Base-by-base conservation (phyloP, 805 yeast genomes). In the Wickerhamiella shivajii region DNA sequence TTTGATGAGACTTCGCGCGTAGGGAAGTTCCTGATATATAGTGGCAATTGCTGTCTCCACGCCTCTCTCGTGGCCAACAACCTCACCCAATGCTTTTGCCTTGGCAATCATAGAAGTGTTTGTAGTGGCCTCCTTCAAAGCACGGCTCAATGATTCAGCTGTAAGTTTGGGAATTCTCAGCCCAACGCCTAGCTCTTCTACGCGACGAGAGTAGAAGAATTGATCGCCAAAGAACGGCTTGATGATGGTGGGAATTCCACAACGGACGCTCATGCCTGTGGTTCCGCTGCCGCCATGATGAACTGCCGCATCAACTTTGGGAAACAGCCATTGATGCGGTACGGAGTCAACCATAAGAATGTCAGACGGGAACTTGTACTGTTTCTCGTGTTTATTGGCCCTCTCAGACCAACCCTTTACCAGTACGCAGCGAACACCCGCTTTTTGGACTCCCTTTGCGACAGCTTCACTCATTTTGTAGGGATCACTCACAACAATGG, bases 251-350 rank as follows among this genome's bases (percentile, higher is more conserved):
- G 97, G 96, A 20, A 78, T 53, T 0, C 97, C 97, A 10, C 79
- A 77, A 40, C 85, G 62, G 35, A 87, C 53, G 2, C 92, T 68
- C 0, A 95, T 94, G 6, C 97, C 97, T 0, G 96, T 87, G 0
- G 96, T 81, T 2, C 97, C 97, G 0, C 93, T 77, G 0, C 97
- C 97, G 24, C 97, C 97, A 52, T 87, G 97, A 51, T 87, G 97
- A 3, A 87, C 95, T 0, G 93, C 93, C 0, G 87, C 95, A 56
- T 87, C 94, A 27, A 87, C 61, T 40, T 70, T 72, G 0, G 87
- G 77, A 55, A 87, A 87, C 23, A 87, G 59, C 97, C 97, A 87
- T 50, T 84, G 94, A 51, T 87, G 97, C 0, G 95, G 94, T 10
- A 80, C 63, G 7, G 74, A 51, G 2, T 90, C 90, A 5, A 80